Evolutionary conservation across 2,329 filamentous ascomycete species (phyloP).

Genomic region (Xylariaceae sp.): DNA sequence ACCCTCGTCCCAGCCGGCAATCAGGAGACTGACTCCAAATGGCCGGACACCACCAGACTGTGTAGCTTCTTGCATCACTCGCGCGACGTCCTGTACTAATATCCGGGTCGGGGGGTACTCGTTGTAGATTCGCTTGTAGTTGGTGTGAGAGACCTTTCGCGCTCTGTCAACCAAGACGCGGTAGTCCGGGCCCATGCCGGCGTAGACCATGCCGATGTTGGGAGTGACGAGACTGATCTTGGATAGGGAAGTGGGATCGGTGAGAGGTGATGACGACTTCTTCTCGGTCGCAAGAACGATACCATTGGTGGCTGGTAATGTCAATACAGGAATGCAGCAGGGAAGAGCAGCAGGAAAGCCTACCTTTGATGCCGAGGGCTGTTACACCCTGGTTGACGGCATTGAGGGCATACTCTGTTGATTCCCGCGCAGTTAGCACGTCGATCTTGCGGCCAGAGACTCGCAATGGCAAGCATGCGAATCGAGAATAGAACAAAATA

Average conservation of each 20-base stretch:
- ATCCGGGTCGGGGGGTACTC: conserved; percentile 99
- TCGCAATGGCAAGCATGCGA: background rate
- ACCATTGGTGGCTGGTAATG: conserved; percentile 77
- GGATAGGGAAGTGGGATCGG: conserved; percentile 88
- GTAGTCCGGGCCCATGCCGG: conserved; percentile 98
- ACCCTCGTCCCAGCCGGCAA: conserved; percentile 97
- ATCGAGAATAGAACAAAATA: background rate
- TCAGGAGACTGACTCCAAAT: conserved; percentile 90
- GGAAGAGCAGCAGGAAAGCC: conserved; percentile 17
- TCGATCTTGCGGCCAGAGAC: background rate
- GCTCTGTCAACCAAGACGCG: conserved; percentile 95
- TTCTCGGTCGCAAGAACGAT: conserved; percentile 99
- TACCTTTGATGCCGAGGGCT: conserved; percentile 96
- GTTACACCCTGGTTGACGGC: conserved; percentile 99
- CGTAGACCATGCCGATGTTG: conserved; percentile 99
- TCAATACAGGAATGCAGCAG: conserved; percentile 12
- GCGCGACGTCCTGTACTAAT: conserved; percentile 95
- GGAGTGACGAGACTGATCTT: conserved; percentile 98
- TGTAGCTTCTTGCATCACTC: conserved; percentile 98
- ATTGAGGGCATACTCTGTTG: conserved; percentile 92
- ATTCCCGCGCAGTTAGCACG: conserved; percentile 10
- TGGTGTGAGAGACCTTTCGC: conserved; percentile 95
- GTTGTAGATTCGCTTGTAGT: conserved; percentile 99
- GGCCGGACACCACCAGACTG: conserved; percentile 96
- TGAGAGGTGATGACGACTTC: conserved; percentile 96